Percentiles rank a stretch among this genome's conserved stretches.
Conservation (phyloP, 2,329 filamentous ascomycete species). For the Didymosphaeria variabile region DNA sequence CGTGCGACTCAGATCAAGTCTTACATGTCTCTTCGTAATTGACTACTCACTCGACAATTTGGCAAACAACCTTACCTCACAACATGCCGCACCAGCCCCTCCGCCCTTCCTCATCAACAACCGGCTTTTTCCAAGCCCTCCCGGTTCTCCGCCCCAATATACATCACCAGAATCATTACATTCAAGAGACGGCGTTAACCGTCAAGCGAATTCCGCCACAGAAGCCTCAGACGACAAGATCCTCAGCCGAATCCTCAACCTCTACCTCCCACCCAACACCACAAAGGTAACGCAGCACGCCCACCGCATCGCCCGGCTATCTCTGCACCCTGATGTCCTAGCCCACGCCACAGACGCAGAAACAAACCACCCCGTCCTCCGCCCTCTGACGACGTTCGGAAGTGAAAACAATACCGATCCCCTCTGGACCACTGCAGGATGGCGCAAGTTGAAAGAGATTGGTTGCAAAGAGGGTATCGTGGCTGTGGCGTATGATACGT, state of each 20-base stretch:
- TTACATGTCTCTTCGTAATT: too few relatives aligned
- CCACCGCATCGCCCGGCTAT: constrained; percentile 31
- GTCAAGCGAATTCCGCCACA: background rate
- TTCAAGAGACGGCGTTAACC: background rate
- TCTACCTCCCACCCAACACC: constrained; percentile 32
- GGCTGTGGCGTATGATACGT: constrained; percentile 67
- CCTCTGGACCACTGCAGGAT: constrained; percentile 72
- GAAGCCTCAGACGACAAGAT: constrained; percentile 32
- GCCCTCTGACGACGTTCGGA: constrained; percentile 70
- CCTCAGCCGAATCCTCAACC: constrained; percentile 31
- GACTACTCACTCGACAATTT: background rate
- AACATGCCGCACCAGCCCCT: background rate
- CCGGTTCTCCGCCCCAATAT: constrained; percentile 38
- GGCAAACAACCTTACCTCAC: background rate
- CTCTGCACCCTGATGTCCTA: constrained; percentile 31
- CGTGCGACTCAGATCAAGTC: too few relatives aligned
- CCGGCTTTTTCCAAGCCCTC: constrained; percentile 43
- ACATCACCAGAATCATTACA: constrained; percentile 18
- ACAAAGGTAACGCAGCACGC: constrained; percentile 24
- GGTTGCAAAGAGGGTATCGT: constrained; percentile 68
- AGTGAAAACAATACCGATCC: constrained; percentile 60
- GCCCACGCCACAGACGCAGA: constrained; percentile 68
- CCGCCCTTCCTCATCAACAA: constrained; percentile 31
- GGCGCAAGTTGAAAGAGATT: constrained; percentile 68
- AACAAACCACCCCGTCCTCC: constrained; percentile 68